These are phyloP conservation scores for Noccaea bulbosa DNA, from an alignment of 345 rosid species.

Conservation along the genomic window DNA sequence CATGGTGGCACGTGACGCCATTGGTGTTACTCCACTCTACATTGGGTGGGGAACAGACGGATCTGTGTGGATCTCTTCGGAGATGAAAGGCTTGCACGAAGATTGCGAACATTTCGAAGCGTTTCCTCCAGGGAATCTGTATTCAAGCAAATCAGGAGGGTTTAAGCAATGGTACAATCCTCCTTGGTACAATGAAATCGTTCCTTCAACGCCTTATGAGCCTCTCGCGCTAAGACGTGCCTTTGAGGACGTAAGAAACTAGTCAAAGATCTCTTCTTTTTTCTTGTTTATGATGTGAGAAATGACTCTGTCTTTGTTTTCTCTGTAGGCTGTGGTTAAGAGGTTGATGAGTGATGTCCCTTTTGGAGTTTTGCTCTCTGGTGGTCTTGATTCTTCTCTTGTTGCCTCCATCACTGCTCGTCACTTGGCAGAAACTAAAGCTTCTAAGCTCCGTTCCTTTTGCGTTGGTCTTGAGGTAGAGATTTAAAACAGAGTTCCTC, in stretches of 20 bases:
- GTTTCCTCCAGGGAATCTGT: slow-evolving; percentile 91
- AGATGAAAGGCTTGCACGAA: slow-evolving; percentile 85
- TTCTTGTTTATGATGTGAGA: not conserved
- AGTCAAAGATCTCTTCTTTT: not conserved
- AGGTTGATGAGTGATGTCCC: slow-evolving; percentile 97
- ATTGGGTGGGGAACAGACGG: slow-evolving; percentile 98
- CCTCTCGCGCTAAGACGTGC: slow-evolving; percentile 72
- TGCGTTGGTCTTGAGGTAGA: slow-evolving; percentile 89
- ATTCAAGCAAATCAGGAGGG: slow-evolving; percentile 82
- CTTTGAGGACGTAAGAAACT: slow-evolving; percentile 66
- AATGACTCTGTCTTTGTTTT: not conserved
- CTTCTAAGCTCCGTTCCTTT: slow-evolving; percentile 83
- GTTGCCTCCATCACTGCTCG: slow-evolving; percentile 88
- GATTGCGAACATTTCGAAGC: slow-evolving; percentile 87
- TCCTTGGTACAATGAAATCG: slow-evolving; percentile 70
- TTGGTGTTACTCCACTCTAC: slow-evolving; percentile 93
- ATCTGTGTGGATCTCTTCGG: slow-evolving; percentile 85
- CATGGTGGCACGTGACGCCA: slow-evolving; percentile 89
- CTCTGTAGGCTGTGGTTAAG: slow-evolving; percentile 78
- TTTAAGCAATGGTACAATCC: slow-evolving; percentile 88
- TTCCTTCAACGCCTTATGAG: slow-evolving; percentile 78
- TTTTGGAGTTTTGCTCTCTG: slow-evolving; percentile 89
- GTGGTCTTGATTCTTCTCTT: slow-evolving; percentile 92
- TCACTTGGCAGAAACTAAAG: slow-evolving; percentile 71
- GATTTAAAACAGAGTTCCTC: slow-evolving; percentile 30